Conservation (phyloP, 78 protist species). For the Chrysochromulina tobinii region DNA sequence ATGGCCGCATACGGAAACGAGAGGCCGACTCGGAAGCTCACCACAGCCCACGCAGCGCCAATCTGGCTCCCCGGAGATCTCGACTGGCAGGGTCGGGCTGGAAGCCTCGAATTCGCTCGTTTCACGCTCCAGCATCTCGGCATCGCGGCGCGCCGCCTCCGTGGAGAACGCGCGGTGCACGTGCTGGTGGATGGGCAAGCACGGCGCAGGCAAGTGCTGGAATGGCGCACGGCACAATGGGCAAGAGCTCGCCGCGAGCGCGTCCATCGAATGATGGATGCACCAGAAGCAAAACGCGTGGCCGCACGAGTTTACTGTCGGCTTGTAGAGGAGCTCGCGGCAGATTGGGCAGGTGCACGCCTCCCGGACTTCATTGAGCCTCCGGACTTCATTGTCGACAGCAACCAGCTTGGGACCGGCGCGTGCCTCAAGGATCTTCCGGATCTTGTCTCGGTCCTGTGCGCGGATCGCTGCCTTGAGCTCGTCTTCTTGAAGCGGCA, state of each 20-base stretch:
- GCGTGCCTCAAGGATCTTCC: neutral
- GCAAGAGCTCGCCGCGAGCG: neutral
- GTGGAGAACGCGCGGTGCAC: neutral
- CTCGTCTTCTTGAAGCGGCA: neutral
- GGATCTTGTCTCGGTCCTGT: neutral
- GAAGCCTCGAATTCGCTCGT: neutral
- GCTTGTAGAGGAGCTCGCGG: neutral
- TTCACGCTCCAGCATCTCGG: neutral
- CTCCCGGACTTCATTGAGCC: neutral
- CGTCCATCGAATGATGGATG: neutral
- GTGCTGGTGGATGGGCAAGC: neutral
- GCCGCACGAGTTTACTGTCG: neutral
- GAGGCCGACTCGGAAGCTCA: neutral
- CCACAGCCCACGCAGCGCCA: neutral
- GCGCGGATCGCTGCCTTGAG: neutral
- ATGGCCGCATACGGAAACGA: neutral
- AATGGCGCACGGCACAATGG: neutral
- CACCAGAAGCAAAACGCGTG: conserved; percentile 1
- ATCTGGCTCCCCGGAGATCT: neutral
- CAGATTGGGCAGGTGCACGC: neutral
- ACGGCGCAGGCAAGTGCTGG: neutral
- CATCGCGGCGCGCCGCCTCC: neutral
- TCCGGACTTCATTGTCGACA: neutral
- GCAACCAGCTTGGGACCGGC: neutral
- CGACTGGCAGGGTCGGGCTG: no score